Conservation (phyloP, 1,284 basidiomycete species). For the Ustilago shanxiensis region DNA sequence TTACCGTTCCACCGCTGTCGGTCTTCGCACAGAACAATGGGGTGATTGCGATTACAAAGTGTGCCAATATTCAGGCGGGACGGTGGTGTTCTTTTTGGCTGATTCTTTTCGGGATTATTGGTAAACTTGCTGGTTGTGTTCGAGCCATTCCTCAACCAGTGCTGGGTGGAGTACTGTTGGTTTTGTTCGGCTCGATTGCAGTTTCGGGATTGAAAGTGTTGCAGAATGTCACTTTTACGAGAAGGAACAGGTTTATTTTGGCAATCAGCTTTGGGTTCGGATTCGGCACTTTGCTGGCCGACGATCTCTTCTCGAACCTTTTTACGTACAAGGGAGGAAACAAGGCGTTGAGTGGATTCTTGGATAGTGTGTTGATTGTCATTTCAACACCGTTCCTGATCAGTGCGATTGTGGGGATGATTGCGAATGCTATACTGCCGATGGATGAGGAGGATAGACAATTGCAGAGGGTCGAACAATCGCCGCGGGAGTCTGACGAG, state of each 20-base stretch:
- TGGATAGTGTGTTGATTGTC: slow-evolving; percentile 83
- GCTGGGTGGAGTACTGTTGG: slow-evolving; percentile 76
- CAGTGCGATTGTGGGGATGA: slow-evolving; percentile 74
- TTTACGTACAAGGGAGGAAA: slow-evolving; percentile 71
- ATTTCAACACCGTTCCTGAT: slow-evolving; percentile 76
- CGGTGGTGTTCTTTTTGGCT: slow-evolving; percentile 61
- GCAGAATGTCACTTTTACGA: slow-evolving; percentile 76
- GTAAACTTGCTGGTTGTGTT: slow-evolving; percentile 79
- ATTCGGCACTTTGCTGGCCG: slow-evolving; percentile 75
- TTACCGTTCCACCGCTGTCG: slow-evolving; percentile 83
- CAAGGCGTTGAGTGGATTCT: slow-evolving; percentile 78
- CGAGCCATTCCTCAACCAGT: slow-evolving; percentile 79
- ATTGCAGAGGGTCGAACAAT: slow-evolving; percentile 11
- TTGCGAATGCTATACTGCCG: slow-evolving; percentile 58
- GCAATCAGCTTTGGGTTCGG: slow-evolving; percentile 77
- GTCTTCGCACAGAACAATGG: slow-evolving; percentile 85
- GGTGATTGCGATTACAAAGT: slow-evolving; percentile 71
- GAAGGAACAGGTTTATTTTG: slow-evolving; percentile 80
- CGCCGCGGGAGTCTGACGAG: slow-evolving; percentile 19
- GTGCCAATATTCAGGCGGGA: slow-evolving; percentile 60
- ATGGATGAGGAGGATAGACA: slow-evolving; percentile 57
- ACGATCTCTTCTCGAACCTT: slow-evolving; percentile 71
- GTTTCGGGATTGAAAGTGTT: slow-evolving; percentile 81
- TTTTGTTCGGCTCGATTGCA: slow-evolving; percentile 71
- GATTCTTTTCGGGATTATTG: slow-evolving; percentile 74